Conservation (phyloP, 192 early-diverging fungal genomes). For the Backusella tarrabulga region DNA sequence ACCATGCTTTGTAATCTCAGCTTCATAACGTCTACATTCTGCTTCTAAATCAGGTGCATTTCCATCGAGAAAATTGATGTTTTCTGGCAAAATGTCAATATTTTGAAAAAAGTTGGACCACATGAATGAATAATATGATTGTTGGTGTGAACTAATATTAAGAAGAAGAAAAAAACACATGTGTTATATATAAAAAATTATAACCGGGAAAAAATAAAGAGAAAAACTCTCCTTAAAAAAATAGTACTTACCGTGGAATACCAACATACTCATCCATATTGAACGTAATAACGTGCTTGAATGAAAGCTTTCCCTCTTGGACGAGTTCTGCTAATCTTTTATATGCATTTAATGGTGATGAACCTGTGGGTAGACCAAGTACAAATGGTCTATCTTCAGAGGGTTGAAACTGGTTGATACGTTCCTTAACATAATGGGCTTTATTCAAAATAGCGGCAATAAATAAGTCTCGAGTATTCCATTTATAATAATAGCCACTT, state of each 20-base stretch:
- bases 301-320: conserved; percentile 66
- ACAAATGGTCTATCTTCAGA: conserved; percentile 79
- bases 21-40: conserved; percentile 78
- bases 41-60: conserved; percentile 76
- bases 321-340: conserved; percentile 70
- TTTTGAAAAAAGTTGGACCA: conserved; percentile 82
- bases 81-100: conserved; percentile 61
- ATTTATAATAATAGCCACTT: background rate
- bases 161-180: conserved; percentile 1
- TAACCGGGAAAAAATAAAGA: background rate
- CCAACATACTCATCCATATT: conserved; percentile 93
- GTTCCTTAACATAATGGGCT: conserved; percentile 79
- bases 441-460: background rate
- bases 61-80: conserved; percentile 78
- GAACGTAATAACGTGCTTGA: conserved; percentile 82
- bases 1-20: conserved; percentile 72
- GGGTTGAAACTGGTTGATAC: conserved; percentile 77
- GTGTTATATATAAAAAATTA: conserved; percentile 44
- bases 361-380: conserved; percentile 83
- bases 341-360: conserved; percentile 79
- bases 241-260: conserved; percentile 67
- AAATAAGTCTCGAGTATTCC: background rate
- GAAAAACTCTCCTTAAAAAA: conserved; percentile 63
- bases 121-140: conserved; percentile 90
- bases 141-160: conserved; percentile 23